Evolutionary conservation across 129 eudicot genomes (phyloP).

Genomic region (Smallanthus sonchifolius): DNA sequence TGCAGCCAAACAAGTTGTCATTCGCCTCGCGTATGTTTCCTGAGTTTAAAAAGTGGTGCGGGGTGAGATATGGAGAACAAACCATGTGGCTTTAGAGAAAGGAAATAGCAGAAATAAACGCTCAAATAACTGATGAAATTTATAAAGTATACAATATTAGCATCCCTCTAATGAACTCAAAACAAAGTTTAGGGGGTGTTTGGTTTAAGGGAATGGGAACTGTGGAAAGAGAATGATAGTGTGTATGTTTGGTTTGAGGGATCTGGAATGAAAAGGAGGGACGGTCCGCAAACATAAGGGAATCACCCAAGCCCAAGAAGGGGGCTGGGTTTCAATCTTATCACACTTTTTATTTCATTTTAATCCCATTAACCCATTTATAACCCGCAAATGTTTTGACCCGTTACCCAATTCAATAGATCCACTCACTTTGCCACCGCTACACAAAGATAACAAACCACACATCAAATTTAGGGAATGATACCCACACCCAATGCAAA

Average conservation of each 20-base stretch:
- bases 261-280: no score
- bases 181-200: background rate
- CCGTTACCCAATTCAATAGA: background rate
- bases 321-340: background rate
- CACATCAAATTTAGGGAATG: background rate
- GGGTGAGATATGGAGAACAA: slow-evolving; percentile 6
- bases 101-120: background rate
- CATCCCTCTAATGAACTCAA: background rate
- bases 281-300: no score
- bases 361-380: no score
- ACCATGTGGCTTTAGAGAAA: background rate
- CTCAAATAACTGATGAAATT: background rate
- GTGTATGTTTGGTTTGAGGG: no score
- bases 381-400: background rate
- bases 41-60: slow-evolving; percentile 25
- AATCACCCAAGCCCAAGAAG: no score
- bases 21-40: slow-evolving; percentile 86
- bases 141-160: background rate
- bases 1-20: slow-evolving; percentile 90
- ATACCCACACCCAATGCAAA: background rate
- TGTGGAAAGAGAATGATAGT: no score
- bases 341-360: no score
- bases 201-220: background rate
- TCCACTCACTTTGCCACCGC: background rate
- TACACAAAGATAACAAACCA: background rate